Conservation (phyloP, 352 stramenopile genomes). For the Phytopythium cucurbitacearum region DNA sequence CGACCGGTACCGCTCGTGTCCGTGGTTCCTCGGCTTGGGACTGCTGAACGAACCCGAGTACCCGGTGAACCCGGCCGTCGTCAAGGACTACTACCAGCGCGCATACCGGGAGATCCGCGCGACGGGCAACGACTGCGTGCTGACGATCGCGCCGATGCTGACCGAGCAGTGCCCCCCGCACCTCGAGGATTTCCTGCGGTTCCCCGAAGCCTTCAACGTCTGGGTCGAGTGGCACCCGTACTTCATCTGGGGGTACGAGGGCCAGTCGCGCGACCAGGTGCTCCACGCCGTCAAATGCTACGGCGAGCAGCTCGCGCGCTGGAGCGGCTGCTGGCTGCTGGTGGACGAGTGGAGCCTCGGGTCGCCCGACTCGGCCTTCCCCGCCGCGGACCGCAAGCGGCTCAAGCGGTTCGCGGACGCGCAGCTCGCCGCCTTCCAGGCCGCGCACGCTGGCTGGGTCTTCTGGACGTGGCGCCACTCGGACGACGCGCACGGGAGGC, state of each 20-base stretch:
- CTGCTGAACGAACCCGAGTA: slow-evolving; percentile 79
- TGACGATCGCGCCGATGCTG: slow-evolving; percentile 47
- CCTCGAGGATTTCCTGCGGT: slow-evolving; percentile 37
- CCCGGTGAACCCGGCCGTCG: slow-evolving; percentile 34
- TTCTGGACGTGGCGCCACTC: slow-evolving; percentile 86
- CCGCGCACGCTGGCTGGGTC: slow-evolving; percentile 74
- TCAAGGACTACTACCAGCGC: slow-evolving; percentile 54
- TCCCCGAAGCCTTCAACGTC: slow-evolving; percentile 40
- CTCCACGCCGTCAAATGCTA: slow-evolving; percentile 52
- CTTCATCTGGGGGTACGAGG: slow-evolving; percentile 63
- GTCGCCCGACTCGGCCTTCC: slow-evolving; percentile 52
- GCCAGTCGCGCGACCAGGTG: slow-evolving; percentile 50
- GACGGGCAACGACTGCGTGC: slow-evolving; percentile 50
- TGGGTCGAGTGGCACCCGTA: slow-evolving; percentile 56
- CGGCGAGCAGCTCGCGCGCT: slow-evolving; percentile 44
- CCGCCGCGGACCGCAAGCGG: slow-evolving; percentile 30
- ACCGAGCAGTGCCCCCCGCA: slow-evolving; percentile 39
- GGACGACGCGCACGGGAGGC: slow-evolving; percentile 49
- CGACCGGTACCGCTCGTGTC: slow-evolving; percentile 29
- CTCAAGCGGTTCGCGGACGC: slow-evolving; percentile 51
- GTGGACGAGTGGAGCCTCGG: slow-evolving; percentile 85
- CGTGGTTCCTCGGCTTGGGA: slow-evolving; percentile 61
- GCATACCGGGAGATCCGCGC: slow-evolving; percentile 52
- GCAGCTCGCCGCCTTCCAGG: slow-evolving; percentile 50
- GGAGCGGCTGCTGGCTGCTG: slow-evolving; percentile 69